These are phyloP conservation scores for Saccharum spontaneum DNA, from an alignment of 176 grass and related monocot genomes.

Conservation along the genomic window DNA sequence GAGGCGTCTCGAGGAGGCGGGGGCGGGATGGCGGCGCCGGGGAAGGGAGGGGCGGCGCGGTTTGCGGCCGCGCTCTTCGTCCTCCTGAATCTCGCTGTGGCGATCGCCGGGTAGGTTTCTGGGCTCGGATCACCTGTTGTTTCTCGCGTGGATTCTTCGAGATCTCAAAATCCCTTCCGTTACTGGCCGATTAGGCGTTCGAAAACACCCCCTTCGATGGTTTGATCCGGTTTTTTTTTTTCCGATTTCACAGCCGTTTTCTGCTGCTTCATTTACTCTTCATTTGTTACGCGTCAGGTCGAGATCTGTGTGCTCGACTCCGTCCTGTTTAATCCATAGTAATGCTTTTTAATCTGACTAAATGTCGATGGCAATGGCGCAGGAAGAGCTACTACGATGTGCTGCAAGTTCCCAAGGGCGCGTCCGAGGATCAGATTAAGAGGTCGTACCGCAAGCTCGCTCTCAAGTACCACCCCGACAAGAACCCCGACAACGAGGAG, in stretches of 20 bases:
- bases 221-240: background rate
- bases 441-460: conserved; percentile 96
- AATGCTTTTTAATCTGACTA: background rate
- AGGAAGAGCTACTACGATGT: conserved; percentile 98
- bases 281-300: background rate
- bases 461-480: conserved; percentile 95
- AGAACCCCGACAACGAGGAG: conserved; percentile 93
- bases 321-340: background rate
- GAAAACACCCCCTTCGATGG: too few species aligned
- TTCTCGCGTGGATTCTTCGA: background rate
- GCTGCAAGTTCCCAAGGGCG: conserved; percentile 83
- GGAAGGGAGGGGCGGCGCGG: conserved; percentile 7
- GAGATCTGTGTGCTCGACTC: conserved; percentile 15
- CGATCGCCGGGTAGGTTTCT: conserved; percentile 36
- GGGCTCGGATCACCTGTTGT: background rate
- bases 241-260: background rate
- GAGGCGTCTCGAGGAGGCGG: background rate
- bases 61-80: conserved; percentile 28
- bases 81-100: conserved; percentile 34
- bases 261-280: too few species aligned
- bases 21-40: conserved; percentile 30
- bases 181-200: background rate
- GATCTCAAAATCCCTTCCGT: background rate
- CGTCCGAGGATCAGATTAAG: conserved; percentile 98
- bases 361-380: background rate